Conservation (phyloP, 1,139 yeast genomes). For the Kurtzmaniella quercitrusa region DNA sequence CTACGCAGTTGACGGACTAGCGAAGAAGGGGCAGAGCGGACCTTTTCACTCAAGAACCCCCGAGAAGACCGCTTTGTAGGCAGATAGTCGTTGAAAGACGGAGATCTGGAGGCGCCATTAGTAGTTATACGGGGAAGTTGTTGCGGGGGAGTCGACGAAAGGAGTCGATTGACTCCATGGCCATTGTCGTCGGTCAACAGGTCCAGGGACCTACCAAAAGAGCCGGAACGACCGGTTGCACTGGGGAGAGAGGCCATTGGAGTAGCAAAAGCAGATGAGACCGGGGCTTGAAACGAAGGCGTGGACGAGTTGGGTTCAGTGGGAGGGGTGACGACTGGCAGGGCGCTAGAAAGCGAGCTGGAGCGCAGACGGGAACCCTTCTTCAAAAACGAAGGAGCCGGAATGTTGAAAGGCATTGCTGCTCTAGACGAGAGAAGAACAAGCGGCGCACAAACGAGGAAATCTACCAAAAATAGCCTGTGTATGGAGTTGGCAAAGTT, state of each 20-base stretch:
- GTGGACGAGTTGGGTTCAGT: slow-evolving; percentile 1
- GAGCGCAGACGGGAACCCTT: neutral
- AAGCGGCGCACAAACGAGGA: neutral
- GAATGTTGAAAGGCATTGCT: slow-evolving; percentile 5
- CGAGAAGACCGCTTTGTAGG: slow-evolving; percentile 6
- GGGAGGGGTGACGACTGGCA: slow-evolving; percentile 3
- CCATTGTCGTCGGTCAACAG: neutral
- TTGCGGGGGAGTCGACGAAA: slow-evolving; percentile 2
- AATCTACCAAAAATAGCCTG: neutral
- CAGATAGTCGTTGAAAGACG: neutral
- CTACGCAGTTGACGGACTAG: slow-evolving; percentile 35
- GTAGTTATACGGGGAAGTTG: neutral
- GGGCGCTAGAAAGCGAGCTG: neutral
- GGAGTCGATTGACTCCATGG: neutral
- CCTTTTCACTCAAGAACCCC: slow-evolving; percentile 24
- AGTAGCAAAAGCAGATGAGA: slow-evolving; percentile 1
- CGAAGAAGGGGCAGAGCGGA: slow-evolving; percentile 35
- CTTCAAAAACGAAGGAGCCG: slow-evolving; percentile 5
- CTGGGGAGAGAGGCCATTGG: slow-evolving; percentile 1
- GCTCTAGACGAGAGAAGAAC: neutral
- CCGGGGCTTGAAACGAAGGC: slow-evolving; percentile 2
- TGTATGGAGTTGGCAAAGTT: neutral
- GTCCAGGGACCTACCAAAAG: neutral
- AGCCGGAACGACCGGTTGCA: neutral
- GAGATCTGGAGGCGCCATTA: neutral